These are phyloP conservation scores for Tricholoma matsutake DNA, from an alignment of 768 basidiomycete species.

Conservation along the genomic window DNA sequence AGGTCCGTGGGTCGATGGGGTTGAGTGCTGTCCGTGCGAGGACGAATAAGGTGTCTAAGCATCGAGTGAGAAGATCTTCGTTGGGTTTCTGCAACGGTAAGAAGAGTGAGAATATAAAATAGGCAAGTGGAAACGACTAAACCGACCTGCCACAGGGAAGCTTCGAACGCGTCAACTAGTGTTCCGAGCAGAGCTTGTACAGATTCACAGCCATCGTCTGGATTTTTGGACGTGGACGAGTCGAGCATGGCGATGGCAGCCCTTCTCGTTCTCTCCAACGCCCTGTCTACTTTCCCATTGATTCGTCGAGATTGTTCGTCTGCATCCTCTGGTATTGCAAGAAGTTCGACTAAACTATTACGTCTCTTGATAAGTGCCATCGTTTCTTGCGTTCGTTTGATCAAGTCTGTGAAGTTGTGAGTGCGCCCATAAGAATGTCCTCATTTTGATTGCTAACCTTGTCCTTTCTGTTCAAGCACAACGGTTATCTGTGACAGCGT, in stretches of 20 bases:
- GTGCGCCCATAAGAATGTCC: neutral
- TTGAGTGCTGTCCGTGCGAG: conserved; percentile 46
- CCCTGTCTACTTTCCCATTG: conserved; percentile 54
- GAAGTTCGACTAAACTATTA: conserved; percentile 12
- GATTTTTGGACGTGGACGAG: conserved; percentile 2
- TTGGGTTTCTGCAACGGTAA: conserved; percentile 20
- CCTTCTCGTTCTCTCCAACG: conserved; percentile 57
- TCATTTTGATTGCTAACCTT: conserved; percentile 6
- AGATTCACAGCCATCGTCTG: conserved; percentile 7
- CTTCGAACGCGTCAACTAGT: conserved; percentile 28
- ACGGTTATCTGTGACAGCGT: conserved; percentile 44
- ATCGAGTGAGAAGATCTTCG: conserved; percentile 38
- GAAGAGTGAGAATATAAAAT: neutral
- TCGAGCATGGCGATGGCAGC: conserved; percentile 49
- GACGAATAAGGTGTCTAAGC: conserved; percentile 53
- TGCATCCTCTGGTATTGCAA: conserved; percentile 5
- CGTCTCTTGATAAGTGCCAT: conserved; percentile 14
- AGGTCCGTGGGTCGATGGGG: conserved; percentile 41
- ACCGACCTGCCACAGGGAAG: conserved; percentile 26
- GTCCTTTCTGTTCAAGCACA: conserved; percentile 29
- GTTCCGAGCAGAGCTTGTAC: conserved; percentile 33
- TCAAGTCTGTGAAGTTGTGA: conserved; percentile 6
- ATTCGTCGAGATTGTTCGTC: conserved; percentile 37
- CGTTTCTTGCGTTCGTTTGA: conserved; percentile 19
- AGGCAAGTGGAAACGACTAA: neutral